These are phyloP conservation scores for Quercus engelmannii DNA, from an alignment of 306 rosid species.

Conservation along the genomic window DNA sequence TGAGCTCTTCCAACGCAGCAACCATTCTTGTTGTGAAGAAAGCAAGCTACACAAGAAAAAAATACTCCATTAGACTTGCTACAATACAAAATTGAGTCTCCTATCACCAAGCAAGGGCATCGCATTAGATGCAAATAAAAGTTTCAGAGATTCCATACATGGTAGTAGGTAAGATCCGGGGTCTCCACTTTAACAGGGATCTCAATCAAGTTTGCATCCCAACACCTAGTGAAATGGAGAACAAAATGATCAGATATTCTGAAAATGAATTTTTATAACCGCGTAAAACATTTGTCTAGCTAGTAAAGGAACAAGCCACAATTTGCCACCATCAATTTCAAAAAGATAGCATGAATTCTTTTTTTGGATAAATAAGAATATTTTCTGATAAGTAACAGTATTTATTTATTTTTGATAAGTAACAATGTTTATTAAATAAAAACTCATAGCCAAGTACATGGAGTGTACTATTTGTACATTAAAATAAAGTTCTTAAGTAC, in stretches of 20 bases:
- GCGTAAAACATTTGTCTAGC: background rate
- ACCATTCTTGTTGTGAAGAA: conserved; percentile 79
- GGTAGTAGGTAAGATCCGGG: conserved; percentile 72
- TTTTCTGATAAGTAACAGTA: too few species aligned
- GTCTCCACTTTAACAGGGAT: conserved; percentile 86
- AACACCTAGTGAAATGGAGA: conserved; percentile 55
- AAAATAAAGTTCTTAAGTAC: too few species aligned
- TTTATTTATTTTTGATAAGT: too few species aligned
- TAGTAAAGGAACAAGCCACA: background rate
- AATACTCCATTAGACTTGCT: conserved; percentile 13
- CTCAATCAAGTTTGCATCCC: conserved; percentile 83
- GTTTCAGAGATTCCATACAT: conserved; percentile 36
- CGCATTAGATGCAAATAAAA: background rate
- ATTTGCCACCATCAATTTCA: background rate
- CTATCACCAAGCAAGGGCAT: conserved; percentile 12
- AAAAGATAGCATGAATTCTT: background rate
- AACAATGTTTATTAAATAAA: too few species aligned
- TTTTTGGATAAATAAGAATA: background rate
- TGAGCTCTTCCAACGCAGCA: conserved; percentile 82
- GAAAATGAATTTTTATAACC: background rate
- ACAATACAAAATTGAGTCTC: background rate
- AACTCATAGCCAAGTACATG: too few species aligned
- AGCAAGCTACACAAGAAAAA: conserved; percentile 63
- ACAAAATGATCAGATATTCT: conserved; percentile 1
- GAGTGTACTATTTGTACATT: too few species aligned